phyloP scores from a whole-genome alignment of 1,139 yeast genomes.

The Protomyces inundatus region DNA sequence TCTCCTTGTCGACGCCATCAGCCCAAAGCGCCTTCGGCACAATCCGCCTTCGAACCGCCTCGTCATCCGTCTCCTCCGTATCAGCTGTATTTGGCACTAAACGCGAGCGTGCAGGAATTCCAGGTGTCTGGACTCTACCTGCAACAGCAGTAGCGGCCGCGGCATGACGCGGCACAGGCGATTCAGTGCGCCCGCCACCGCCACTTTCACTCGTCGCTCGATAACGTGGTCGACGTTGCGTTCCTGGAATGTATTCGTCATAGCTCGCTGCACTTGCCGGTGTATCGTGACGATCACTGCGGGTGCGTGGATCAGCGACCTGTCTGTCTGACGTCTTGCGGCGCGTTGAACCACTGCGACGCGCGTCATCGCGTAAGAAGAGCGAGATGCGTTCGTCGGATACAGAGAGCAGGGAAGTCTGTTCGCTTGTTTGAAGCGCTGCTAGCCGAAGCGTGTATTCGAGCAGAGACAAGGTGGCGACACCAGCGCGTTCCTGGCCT shows the following conservation, averaged over 20 bases:
- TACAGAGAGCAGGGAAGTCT: slow-evolving; percentile 50
- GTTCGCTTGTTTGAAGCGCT: slow-evolving; percentile 61
- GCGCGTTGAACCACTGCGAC: background rate
- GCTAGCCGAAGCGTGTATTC: slow-evolving; percentile 62
- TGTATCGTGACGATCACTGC: slow-evolving; percentile 18
- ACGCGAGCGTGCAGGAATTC: no score
- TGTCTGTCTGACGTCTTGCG: slow-evolving; percentile 3
- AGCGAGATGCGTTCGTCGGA: slow-evolving; percentile 63
- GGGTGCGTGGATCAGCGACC: slow-evolving; percentile 2
- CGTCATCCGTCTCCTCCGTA: no score
- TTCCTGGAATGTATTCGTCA: slow-evolving; percentile 22
- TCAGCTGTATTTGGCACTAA: no score
- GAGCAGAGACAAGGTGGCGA: slow-evolving; percentile 44
- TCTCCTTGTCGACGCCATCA: no score
- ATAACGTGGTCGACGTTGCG: slow-evolving; percentile 1
- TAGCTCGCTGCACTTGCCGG: slow-evolving; percentile 12
- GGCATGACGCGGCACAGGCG: no score
- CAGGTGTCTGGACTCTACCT: no score
- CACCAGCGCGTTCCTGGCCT: slow-evolving; percentile 3
- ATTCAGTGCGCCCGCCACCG: background rate
- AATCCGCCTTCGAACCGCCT: no score
- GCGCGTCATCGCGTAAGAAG: slow-evolving; percentile 55
- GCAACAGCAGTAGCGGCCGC: no score
- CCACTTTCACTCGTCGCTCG: background rate
- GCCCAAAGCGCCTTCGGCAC: no score